phyloP scores from a whole-genome alignment of 768 basidiomycete genomes.

The Boletus insuetus region DNA sequence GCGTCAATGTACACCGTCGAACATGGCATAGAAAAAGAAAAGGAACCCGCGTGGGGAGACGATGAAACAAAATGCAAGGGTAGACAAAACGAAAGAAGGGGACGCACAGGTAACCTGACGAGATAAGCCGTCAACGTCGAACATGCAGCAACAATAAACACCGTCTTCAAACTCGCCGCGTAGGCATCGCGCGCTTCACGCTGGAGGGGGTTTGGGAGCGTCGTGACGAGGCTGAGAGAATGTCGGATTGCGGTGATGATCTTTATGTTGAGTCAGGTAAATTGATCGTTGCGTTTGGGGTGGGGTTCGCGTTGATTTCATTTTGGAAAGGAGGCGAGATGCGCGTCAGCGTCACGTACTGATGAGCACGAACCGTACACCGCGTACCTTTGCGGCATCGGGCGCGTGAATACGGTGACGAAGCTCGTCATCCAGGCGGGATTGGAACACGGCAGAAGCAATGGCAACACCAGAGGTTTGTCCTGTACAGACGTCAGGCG shows the following conservation, averaged over 20 bases:
- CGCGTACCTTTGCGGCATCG: constrained; percentile 7
- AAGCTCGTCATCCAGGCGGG: constrained; percentile 13
- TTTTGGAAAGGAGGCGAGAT: no score
- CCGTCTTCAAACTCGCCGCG: constrained; percentile 17
- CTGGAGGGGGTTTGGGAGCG: constrained; percentile 11
- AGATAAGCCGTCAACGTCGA: constrained; percentile 13
- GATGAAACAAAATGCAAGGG: not conserved
- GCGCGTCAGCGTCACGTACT: not conserved
- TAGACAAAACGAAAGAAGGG: not conserved
- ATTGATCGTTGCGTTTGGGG: no score
- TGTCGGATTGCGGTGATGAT: constrained; percentile 19
- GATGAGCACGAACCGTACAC: not conserved
- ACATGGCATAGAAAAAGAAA: not conserved
- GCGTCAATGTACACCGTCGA: not conserved
- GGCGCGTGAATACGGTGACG: constrained; percentile 13
- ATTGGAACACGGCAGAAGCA: constrained; percentile 23
- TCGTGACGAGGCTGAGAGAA: constrained; percentile 14
- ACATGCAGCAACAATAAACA: constrained; percentile 19
- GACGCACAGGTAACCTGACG: constrained; percentile 16
- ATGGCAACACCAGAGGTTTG: constrained; percentile 23
- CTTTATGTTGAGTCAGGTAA: not conserved
- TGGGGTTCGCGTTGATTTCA: not conserved
- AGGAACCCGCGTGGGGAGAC: not conserved
- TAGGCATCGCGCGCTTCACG: constrained; percentile 20
- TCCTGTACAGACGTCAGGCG: not conserved